Conservation (phyloP, 1,284 basidiomycete species). For the Mycena sp. region DNA sequence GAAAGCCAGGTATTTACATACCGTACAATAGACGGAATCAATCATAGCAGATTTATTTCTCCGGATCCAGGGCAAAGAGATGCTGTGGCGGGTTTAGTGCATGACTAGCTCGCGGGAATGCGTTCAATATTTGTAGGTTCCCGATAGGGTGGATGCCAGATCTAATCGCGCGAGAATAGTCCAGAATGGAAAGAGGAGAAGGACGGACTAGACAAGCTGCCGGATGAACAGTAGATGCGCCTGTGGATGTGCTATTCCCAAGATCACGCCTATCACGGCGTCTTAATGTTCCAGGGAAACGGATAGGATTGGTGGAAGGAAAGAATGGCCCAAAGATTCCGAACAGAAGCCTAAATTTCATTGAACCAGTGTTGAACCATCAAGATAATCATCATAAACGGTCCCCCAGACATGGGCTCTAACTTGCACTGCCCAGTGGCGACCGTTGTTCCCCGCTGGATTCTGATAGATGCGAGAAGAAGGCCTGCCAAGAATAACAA, state of each 20-base stretch:
- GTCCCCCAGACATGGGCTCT: background rate
- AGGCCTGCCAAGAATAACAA: background rate
- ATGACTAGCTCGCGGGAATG: slow-evolving; percentile 11
- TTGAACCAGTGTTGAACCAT: no score
- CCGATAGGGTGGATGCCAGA: background rate
- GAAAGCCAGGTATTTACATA: no score
- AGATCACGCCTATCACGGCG: slow-evolving; percentile 25
- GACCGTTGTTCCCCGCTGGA: background rate
- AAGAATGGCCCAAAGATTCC: background rate
- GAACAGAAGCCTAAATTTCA: slow-evolving; percentile 18
- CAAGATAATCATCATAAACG: no score
- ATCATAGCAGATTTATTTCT: slow-evolving; percentile 5
- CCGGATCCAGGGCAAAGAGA: slow-evolving; percentile 2
- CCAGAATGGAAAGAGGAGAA: background rate
- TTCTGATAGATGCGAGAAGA: slow-evolving; percentile 11
- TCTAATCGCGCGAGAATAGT: background rate
- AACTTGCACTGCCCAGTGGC: slow-evolving; percentile 2
- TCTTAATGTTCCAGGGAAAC: background rate
- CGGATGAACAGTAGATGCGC: slow-evolving; percentile 6
- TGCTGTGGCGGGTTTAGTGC: background rate
- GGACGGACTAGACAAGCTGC: background rate
- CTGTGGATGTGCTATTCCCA: slow-evolving; percentile 6
- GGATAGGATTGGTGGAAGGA: background rate
- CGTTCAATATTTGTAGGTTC: background rate
- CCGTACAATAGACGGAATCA: background rate